phyloP scores from a whole-genome alignment of 352 stramenopile species.

The Blastocystis sp. region DNA sequence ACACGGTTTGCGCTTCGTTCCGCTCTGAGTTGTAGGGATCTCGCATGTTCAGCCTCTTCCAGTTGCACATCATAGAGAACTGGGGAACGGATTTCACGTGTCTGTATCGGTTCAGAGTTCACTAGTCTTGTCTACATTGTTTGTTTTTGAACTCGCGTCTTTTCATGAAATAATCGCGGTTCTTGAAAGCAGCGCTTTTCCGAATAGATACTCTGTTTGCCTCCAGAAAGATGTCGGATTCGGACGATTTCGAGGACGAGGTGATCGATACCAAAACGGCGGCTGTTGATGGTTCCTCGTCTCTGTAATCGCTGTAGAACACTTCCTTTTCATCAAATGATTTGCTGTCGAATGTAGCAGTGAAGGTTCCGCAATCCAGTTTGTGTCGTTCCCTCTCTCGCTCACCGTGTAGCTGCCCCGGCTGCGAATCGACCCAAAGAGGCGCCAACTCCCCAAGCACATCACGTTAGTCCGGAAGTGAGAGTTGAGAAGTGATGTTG shows the following conservation, averaged over 20 bases:
- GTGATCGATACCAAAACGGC: constrained; percentile 19
- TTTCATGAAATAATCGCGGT: neutral
- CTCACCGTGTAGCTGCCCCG: neutral
- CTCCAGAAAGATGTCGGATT: constrained; percentile 33
- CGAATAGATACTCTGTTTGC: neutral
- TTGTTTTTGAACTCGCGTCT: constrained; percentile 35
- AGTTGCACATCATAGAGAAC: constrained; percentile 37
- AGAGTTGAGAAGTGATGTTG: neutral
- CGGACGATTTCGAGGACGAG: constrained; percentile 60
- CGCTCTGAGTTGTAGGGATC: constrained; percentile 11
- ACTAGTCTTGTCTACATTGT: constrained; percentile 24
- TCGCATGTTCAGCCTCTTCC: constrained; percentile 3
- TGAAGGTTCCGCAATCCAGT: neutral
- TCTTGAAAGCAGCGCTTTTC: neutral
- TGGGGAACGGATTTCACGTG: constrained; percentile 45
- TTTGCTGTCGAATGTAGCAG: neutral
- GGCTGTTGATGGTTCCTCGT: neutral
- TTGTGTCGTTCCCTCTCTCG: neutral
- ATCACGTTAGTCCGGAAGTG: constrained; percentile 12
- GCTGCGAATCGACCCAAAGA: neutral
- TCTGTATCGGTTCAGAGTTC: constrained; percentile 69
- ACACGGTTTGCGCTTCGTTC: neutral
- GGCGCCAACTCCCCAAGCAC: neutral
- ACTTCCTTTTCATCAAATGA: constrained; percentile 18
- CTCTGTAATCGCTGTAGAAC: neutral